Base-by-base conservation (phyloP, 345 rosid genomes). In the Lumnitzera littorea region DNA sequence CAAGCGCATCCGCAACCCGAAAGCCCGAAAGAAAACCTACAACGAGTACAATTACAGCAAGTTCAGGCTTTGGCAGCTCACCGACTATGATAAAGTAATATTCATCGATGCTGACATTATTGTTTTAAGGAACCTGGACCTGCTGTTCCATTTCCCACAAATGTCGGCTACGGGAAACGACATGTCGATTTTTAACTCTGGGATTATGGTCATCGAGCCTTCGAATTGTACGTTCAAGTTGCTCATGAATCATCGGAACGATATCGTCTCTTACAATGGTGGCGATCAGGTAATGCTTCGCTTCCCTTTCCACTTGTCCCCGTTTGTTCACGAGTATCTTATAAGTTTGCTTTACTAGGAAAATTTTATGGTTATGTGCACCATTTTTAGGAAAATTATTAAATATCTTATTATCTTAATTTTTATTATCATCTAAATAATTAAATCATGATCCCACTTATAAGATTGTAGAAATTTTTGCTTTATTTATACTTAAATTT, bases 1-100 rank as follows among this genome's bases (percentile, higher is more conserved):
- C 63, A 62, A 50, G 24, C 70, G 97, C 58, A 91, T 94, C 62
- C 84, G 99, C 27, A 94, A 91, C 83, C 96, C 97, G 0, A 68
- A 56, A 58, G 95, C 99, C 0, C 68, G 80, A 49, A 86, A 82
- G 51, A 2, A 60, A 17, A 55, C 95, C 0, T 90, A 91, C 80
- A 94, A 94, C 43, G 97, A 94, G 62, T 94, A 88, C 65, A 94
- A 94, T 23, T 94, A 94, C 64, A 86, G 96, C 84, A 94, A 90
- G 80, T 80, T 94, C 76, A 53, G 97, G 50, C 76, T 90, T 2
- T 90, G 97, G 96, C 92, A 90, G 65, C 86, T 90, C 61, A 88
- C 91, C 0, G 96, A 90, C 51, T 94, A 88, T 54, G 84, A 84
- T 58, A 94, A 90, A 76, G 69, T 94, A 68, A 70, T 94, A 41